Conservation (phyloP, 202 grass and related monocot species). For the Elaeis oleifera region DNA sequence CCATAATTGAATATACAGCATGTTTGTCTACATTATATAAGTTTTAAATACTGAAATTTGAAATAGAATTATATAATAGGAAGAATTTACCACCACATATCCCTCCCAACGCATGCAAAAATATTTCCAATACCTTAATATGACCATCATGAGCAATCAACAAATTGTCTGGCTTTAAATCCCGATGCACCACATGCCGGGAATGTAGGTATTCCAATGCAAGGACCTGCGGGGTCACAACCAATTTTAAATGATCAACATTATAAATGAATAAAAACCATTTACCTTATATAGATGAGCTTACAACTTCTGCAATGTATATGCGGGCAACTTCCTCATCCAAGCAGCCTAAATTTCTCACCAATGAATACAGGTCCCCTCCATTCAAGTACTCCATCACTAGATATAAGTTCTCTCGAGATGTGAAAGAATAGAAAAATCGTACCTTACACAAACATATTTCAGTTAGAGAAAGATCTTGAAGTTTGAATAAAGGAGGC, state of each 20-base stretch:
- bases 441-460: conserved; percentile 64
- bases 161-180: conserved; percentile 98
- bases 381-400: conserved; percentile 99
- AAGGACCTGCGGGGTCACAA: conserved; percentile 59
- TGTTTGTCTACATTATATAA: too few relatives aligned
- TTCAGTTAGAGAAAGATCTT: conserved; percentile 32
- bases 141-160: conserved; percentile 99
- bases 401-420: conserved; percentile 93
- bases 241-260: conserved; percentile 14
- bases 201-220: conserved; percentile 99
- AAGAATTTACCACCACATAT: not conserved
- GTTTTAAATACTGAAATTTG: too few relatives aligned
- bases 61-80: too few relatives aligned
- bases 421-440: conserved; percentile 99
- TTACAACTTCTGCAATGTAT: conserved; percentile 99
- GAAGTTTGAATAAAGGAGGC: conserved; percentile 1
- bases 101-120: conserved; percentile 15
- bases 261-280: conserved; percentile 17
- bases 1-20: too few relatives aligned
- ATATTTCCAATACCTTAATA: conserved; percentile 66
- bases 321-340: conserved; percentile 93
- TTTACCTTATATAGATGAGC: conserved; percentile 24
- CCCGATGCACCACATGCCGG: conserved; percentile 85
- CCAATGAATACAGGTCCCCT: conserved; percentile 87
- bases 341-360: conserved; percentile 97